Evolutionary conservation across 257 asterid genomes (phyloP).

Genomic region (Fraxinus quadrangulata): DNA sequence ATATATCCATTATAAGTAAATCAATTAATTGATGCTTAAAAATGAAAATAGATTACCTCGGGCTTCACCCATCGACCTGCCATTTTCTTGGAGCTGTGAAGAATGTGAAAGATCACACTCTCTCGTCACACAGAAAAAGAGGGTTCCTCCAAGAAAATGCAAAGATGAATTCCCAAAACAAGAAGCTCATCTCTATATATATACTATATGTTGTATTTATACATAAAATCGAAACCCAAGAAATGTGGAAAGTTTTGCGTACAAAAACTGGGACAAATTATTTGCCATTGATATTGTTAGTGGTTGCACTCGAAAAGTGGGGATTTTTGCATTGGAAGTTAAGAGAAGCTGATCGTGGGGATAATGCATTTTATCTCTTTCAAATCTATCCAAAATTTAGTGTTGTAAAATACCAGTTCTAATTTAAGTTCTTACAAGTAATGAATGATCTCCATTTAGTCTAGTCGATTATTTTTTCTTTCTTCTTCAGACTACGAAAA

Average conservation of each 20-base stretch:
- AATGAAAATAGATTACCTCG: constrained; percentile 32
- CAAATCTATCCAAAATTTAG: no score
- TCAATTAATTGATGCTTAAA: neutral
- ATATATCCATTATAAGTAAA: no score
- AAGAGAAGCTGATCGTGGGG: no score
- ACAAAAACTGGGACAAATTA: neutral
- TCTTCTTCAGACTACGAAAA: no score
- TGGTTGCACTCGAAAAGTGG: neutral
- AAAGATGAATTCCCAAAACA: neutral
- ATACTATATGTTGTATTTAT: no score
- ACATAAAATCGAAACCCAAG: neutral
- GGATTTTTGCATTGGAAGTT: neutral
- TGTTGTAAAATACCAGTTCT: no score
- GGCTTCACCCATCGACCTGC: constrained; percentile 45
- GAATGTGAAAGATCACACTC: constrained; percentile 15
- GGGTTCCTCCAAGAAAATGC: neutral
- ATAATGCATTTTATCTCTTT: no score
- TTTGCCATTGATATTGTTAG: neutral
- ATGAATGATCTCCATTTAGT: no score
- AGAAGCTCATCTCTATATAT: neutral
- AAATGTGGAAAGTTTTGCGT: neutral
- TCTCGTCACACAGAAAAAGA: neutral
- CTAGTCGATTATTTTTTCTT: no score
- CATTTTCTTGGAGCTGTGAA: constrained; percentile 37
- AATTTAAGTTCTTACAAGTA: no score